Evolutionary conservation across 2,329 filamentous ascomycete genomes (phyloP).

Genomic region (Cladophialophora yegresii): DNA sequence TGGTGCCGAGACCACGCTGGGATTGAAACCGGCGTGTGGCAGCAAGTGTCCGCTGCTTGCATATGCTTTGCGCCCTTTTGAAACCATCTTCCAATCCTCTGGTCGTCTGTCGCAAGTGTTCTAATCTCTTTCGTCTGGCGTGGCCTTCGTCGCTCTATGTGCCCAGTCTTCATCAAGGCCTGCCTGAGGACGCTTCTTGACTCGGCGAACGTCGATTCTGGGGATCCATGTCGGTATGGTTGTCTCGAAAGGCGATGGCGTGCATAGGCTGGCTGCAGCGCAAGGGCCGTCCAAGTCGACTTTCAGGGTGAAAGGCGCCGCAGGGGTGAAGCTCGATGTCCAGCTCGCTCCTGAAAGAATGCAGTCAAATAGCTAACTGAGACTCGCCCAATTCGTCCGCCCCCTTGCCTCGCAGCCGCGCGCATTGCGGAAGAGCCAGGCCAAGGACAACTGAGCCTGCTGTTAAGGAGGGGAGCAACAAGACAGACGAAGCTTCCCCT

Average conservation of each 20-base stretch:
- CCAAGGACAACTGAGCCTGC: neutral
- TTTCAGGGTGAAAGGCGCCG: neutral
- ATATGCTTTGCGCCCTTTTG: neutral
- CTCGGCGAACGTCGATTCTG: neutral
- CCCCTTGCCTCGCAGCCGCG: neutral
- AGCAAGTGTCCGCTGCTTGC: neutral
- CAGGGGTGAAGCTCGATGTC: neutral
- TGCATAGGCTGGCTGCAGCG: neutral
- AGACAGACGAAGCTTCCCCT: neutral
- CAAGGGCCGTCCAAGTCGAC: neutral
- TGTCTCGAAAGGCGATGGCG: neutral
- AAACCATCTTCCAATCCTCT: neutral
- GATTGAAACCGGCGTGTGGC: neutral
- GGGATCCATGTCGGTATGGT: neutral
- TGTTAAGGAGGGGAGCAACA: neutral
- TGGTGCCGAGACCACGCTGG: neutral
- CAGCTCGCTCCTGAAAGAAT: neutral
- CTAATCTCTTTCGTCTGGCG: neutral
- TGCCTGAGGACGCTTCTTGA: neutral
- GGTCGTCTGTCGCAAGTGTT: neutral
- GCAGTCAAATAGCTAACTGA: neutral
- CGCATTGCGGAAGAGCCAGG: neutral
- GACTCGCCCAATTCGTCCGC: neutral
- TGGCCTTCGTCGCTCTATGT: neutral
- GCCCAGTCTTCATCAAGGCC: neutral